Conservation (phyloP, 345 rosid species). For the Clarkia xantiana region DNA sequence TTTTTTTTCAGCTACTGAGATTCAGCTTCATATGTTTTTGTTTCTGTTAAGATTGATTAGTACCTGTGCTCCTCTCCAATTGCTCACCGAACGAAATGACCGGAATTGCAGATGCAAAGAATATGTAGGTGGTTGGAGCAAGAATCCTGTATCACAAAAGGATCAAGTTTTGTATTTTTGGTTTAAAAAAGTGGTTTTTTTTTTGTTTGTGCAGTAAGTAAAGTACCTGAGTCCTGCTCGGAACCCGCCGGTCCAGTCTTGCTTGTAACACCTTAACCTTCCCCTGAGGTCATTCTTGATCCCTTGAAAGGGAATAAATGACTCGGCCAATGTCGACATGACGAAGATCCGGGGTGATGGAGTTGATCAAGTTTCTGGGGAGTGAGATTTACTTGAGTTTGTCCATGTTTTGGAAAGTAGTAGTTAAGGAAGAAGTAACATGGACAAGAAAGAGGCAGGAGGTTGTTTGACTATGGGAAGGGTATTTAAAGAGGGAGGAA, state of each 20-base stretch:
- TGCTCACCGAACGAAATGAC: conserved; percentile 99
- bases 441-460: no score
- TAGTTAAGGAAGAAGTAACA: no score
- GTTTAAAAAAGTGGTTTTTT: no score
- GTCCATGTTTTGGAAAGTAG: no score
- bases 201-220: background rate
- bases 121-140: conserved; percentile 97
- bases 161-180: no score
- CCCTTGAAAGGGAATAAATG: conserved; percentile 78
- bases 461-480: no score
- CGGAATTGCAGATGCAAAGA: conserved; percentile 96
- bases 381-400: no score
- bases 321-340: conserved; percentile 57
- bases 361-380: no score
- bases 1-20: background rate
- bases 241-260: conserved; percentile 84
- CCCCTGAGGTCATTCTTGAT: conserved; percentile 78
- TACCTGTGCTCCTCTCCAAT: conserved; percentile 83
- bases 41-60: background rate
- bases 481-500: no score
- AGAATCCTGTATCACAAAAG: conserved; percentile 41
- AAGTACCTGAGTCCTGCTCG: conserved; percentile 70
- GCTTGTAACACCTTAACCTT: conserved; percentile 75
- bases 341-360: no score
- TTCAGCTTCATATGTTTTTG: background rate